phyloP scores from a whole-genome alignment of 2,329 filamentous ascomycete genomes.

The Sphaerulina populicola region DNA sequence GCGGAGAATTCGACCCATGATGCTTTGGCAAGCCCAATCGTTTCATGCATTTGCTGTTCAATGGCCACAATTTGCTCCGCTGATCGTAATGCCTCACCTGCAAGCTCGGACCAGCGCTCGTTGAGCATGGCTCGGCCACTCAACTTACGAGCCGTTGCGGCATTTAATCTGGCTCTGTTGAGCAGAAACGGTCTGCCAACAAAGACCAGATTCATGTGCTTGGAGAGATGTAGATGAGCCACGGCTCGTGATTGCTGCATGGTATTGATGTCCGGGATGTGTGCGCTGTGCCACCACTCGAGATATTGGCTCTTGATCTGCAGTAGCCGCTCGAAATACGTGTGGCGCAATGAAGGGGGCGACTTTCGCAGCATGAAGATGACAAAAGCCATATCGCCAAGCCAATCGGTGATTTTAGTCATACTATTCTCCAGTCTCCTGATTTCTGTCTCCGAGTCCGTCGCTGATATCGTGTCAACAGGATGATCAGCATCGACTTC shows the following conservation, averaged over 20 bases:
- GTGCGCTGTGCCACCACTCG: conserved; percentile 9
- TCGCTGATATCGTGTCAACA: conserved; percentile 18
- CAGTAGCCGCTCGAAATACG: conserved; percentile 14
- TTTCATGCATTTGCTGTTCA: conserved; percentile 23
- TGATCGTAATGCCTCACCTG: conserved; percentile 26
- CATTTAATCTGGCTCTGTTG: conserved; percentile 2
- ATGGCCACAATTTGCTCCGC: conserved; percentile 27
- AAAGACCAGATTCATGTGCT: conserved; percentile 15
- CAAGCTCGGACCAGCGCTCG: conserved; percentile 17
- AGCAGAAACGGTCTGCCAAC: conserved; percentile 18
- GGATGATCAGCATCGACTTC: conserved; percentile 51
- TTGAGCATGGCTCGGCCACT: not conserved
- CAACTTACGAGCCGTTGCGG: not conserved
- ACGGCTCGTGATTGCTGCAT: conserved; percentile 6
- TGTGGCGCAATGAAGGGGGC: conserved; percentile 9
- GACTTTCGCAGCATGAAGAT: conserved; percentile 14
- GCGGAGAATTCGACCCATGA: conserved; percentile 35
- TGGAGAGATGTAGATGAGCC: conserved; percentile 12
- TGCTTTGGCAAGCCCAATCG: conserved; percentile 28
- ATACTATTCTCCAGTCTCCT: conserved; percentile 11
- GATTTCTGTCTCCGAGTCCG: not conserved
- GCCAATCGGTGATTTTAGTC: conserved; percentile 15
- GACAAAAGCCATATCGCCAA: conserved; percentile 13
- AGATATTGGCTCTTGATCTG: conserved; percentile 13
- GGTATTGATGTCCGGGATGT: conserved; percentile 2